Evolutionary conservation across 805 yeast species (phyloP).

Genomic region (Phaffomyces antillensis): DNA sequence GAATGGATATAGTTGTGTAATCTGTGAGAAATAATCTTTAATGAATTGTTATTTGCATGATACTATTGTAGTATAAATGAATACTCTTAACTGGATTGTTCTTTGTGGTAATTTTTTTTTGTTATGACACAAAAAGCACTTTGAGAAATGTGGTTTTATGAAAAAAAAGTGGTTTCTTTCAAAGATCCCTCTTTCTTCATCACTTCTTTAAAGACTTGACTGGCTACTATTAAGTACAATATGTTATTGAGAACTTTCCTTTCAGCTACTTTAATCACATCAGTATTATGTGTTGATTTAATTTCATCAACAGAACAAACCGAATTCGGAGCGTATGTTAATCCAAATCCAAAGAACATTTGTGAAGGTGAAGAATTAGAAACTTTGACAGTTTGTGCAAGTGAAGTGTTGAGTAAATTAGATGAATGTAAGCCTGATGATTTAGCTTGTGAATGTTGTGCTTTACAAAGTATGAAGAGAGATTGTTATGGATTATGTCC

Average conservation of each 20-base stretch:
- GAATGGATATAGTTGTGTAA: constrained; percentile 28
- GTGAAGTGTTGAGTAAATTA: constrained; percentile 36
- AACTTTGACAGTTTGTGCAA: constrained; percentile 37
- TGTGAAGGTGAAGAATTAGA: constrained; percentile 40
- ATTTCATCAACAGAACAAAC: constrained; percentile 15
- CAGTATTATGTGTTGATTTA: constrained; percentile 9
- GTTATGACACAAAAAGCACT: neutral
- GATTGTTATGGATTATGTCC: constrained; percentile 44
- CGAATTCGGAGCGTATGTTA: constrained; percentile 37
- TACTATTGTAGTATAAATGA: too few relatives aligned
- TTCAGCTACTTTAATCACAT: neutral
- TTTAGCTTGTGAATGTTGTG: constrained; percentile 51
- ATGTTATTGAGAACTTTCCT: constrained; percentile 11
- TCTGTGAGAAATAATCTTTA: constrained; percentile 26
- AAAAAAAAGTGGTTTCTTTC: neutral
- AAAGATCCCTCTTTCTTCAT: too few relatives aligned
- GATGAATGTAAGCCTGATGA: constrained; percentile 48
- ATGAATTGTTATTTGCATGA: neutral
- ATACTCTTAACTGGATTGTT: too few relatives aligned
- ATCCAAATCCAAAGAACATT: constrained; percentile 38
- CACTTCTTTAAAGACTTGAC: neutral
- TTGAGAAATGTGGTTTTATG: neutral
- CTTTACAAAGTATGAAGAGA: constrained; percentile 40
- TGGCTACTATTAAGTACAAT: neutral
- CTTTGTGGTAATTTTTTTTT: neutral